Conservation (phyloP, 352 stramenopile genomes). For the Globisporangium cystogenes region DNA sequence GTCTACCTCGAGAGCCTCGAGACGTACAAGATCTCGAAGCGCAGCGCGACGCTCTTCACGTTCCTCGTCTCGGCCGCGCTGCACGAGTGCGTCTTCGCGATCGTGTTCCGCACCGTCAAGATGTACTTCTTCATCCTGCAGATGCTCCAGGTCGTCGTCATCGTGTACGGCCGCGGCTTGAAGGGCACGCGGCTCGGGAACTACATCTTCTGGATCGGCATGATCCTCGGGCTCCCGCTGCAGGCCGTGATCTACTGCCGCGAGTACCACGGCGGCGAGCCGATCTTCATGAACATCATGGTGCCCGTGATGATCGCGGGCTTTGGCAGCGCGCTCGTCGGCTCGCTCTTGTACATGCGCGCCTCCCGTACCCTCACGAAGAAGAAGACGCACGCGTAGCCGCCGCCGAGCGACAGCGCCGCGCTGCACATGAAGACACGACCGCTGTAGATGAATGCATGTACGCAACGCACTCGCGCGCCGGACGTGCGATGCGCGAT, state of each 20-base stretch:
- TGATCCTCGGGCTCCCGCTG: slow-evolving; percentile 67
- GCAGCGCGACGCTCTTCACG: slow-evolving; percentile 76
- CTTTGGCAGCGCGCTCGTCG: slow-evolving; percentile 39
- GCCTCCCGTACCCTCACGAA: slow-evolving; percentile 2
- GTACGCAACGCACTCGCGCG: neutral
- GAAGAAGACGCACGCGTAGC: too few relatives aligned
- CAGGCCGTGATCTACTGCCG: slow-evolving; percentile 79
- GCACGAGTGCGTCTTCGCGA: slow-evolving; percentile 94
- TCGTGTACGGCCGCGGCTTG: slow-evolving; percentile 69
- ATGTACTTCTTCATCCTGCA: slow-evolving; percentile 94
- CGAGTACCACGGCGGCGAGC: slow-evolving; percentile 71
- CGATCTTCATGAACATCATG: slow-evolving; percentile 78
- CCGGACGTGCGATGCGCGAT: too few relatives aligned
- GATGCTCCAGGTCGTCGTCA: slow-evolving; percentile 93
- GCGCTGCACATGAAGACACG: too few relatives aligned
- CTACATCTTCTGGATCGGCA: slow-evolving; percentile 73
- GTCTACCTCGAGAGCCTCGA: slow-evolving; percentile 80
- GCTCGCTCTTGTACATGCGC: slow-evolving; percentile 41
- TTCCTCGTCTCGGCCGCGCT: slow-evolving; percentile 95
- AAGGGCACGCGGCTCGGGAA: slow-evolving; percentile 75
- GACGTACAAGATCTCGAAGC: slow-evolving; percentile 63
- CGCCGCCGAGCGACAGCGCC: too few relatives aligned
- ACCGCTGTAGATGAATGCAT: too few relatives aligned
- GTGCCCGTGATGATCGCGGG: slow-evolving; percentile 66
- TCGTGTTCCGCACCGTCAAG: slow-evolving; percentile 92